Conservation (phyloP, 768 basidiomycete species). For the Mycena amicta region DNA sequence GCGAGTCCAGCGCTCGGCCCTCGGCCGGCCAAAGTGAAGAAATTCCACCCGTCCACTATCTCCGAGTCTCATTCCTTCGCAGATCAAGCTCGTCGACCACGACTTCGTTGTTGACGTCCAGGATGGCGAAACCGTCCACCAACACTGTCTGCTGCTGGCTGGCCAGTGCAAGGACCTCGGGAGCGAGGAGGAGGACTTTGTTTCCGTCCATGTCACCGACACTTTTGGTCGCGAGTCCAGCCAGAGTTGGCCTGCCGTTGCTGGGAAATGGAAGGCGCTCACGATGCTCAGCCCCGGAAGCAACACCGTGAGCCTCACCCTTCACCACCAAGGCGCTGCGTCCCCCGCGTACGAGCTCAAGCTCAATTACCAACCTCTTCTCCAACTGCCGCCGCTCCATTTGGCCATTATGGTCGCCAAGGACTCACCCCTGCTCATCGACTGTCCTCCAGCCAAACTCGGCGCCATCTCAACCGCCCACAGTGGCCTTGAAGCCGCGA, state of each 20-base stretch:
- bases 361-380: neutral
- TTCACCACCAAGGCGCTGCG: neutral
- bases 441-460: neutral
- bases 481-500: neutral
- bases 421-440: neutral
- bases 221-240: neutral
- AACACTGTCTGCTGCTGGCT: neutral
- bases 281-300: neutral
- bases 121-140: neutral
- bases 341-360: neutral
- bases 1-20: neutral
- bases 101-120: neutral
- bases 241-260: neutral
- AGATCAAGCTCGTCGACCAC: neutral
- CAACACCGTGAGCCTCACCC: neutral
- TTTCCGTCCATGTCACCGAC: neutral
- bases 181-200: neutral
- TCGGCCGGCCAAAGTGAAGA: neutral
- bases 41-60: too few species aligned
- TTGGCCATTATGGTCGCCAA: neutral
- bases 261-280: neutral
- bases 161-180: neutral
- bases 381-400: neutral
- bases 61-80: neutral
- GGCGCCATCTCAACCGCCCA: neutral